A percentile compares a stretch with the other conserved stretches of the same genome.
Conservation (phyloP, 768 basidiomycete genomes). For the Lenzites betulinus region DNA sequence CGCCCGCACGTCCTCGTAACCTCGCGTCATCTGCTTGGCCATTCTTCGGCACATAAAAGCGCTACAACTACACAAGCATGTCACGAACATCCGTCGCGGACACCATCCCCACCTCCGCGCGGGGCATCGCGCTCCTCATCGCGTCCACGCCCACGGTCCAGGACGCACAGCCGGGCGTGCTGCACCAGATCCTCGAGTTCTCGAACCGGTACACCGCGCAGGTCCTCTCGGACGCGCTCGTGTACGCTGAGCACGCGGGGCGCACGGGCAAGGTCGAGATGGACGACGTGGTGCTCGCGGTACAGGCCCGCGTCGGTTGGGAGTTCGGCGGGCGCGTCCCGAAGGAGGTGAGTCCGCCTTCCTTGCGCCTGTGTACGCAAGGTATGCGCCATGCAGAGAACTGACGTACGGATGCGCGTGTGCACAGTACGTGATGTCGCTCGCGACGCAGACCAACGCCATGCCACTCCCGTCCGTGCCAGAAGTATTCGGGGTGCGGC, state of each 20-base stretch:
- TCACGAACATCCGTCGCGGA: slow-evolving; percentile 51
- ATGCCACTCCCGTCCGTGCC: slow-evolving; percentile 81
- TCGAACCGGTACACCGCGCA: slow-evolving; percentile 83
- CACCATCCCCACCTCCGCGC: slow-evolving; percentile 80
- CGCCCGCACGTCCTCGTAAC: too few relatives aligned
- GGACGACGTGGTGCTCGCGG: slow-evolving; percentile 79
- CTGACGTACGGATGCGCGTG: background rate
- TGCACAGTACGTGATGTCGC: slow-evolving; percentile 68
- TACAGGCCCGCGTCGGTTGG: slow-evolving; percentile 91
- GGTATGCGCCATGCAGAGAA: too few relatives aligned
- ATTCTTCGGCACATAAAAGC: too few relatives aligned
- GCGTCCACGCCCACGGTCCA: slow-evolving; percentile 84
- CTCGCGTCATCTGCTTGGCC: too few relatives aligned
- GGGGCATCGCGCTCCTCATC: slow-evolving; percentile 80
- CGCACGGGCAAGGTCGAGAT: slow-evolving; percentile 76
- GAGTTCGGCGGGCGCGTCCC: slow-evolving; percentile 88
- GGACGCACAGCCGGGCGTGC: slow-evolving; percentile 82
- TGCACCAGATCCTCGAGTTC: slow-evolving; percentile 87
- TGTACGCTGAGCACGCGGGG: slow-evolving; percentile 87
- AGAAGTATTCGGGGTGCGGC: slow-evolving; percentile 83
- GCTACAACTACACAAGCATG: slow-evolving; percentile 30
- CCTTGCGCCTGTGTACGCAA: background rate
- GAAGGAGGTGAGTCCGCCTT: slow-evolving; percentile 66
- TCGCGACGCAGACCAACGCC: slow-evolving; percentile 83
- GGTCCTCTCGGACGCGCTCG: slow-evolving; percentile 80